phyloP scores from a whole-genome alignment of 2,329 filamentous ascomycete species.

The Neospermospora avenae region DNA sequence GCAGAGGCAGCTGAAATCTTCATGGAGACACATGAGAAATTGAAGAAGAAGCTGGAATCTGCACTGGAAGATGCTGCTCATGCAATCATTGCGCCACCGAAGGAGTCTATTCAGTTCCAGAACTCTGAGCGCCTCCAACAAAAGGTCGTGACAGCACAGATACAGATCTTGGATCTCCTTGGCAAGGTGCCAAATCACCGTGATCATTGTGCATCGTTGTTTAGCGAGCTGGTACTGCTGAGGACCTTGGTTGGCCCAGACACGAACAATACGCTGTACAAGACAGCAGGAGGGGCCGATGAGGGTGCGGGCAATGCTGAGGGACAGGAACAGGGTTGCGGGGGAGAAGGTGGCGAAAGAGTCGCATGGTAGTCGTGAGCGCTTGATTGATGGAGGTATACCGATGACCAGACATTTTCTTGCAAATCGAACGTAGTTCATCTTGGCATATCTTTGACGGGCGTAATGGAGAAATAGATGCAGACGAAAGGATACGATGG shows the following conservation, averaged over 20 bases:
- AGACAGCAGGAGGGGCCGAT: neutral
- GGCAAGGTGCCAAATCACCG: neutral
- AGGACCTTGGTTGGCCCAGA: neutral
- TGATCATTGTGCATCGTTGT: neutral
- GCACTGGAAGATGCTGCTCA: neutral
- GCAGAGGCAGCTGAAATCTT: neutral
- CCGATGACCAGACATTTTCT: too few relatives aligned
- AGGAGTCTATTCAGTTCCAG: neutral
- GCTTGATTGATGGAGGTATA: neutral
- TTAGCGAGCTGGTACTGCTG: neutral
- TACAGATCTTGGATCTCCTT: neutral
- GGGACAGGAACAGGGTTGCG: neutral
- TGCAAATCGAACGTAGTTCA: neutral
- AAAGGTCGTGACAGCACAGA: neutral
- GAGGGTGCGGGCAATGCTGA: neutral
- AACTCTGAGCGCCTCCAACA: neutral
- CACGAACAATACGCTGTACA: neutral
- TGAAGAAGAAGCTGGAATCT: neutral
- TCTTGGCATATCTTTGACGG: neutral
- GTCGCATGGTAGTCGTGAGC: neutral
- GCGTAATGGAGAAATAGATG: neutral
- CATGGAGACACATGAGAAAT: neutral
- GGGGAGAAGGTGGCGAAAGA: neutral
- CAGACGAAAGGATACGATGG: neutral
- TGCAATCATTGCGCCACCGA: neutral